These are phyloP conservation scores for Pseudomicrostroma phylloplanum DNA, from an alignment of 1,284 basidiomycete genomes.

Conservation along the genomic window DNA sequence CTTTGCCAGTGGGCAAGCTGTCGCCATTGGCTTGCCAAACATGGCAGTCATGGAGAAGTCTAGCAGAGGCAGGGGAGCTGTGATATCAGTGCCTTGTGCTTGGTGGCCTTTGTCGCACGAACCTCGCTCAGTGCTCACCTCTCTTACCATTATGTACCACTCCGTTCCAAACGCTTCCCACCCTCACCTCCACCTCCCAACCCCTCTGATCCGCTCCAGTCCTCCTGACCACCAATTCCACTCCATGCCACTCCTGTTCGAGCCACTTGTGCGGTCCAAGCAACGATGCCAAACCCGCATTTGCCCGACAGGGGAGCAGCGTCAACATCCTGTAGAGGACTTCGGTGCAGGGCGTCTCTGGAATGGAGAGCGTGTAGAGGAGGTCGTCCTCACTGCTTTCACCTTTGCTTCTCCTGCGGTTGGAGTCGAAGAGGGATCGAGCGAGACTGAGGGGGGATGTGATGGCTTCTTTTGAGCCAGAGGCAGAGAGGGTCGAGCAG, in stretches of 20 bases:
- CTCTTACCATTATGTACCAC: background rate
- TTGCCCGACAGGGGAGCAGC: slow-evolving; percentile 81
- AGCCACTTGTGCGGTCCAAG: slow-evolving; percentile 81
- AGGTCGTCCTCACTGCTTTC: background rate
- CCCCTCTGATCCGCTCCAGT: slow-evolving; percentile 47
- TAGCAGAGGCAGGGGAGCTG: background rate
- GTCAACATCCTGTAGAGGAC: slow-evolving; percentile 93
- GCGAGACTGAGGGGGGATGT: slow-evolving; percentile 51
- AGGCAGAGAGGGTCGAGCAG: slow-evolving; percentile 53
- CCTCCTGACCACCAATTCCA: slow-evolving; percentile 61
- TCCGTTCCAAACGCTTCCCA: slow-evolving; percentile 40
- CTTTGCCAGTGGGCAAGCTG: slow-evolving; percentile 28
- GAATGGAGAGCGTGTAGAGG: slow-evolving; percentile 58
- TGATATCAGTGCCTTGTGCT: too few relatives aligned
- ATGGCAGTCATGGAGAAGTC: slow-evolving; percentile 14
- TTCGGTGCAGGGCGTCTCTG: slow-evolving; percentile 81
- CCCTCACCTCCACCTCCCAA: slow-evolving; percentile 66
- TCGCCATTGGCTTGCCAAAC: slow-evolving; percentile 20
- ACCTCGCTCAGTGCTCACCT: too few relatives aligned
- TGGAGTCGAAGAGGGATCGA: slow-evolving; percentile 2
- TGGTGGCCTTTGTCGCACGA: too few relatives aligned
- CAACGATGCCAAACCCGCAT: slow-evolving; percentile 74
- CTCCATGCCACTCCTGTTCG: slow-evolving; percentile 78
- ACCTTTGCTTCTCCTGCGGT: background rate
- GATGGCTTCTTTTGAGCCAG: background rate